These are phyloP conservation scores for Polyporus arcularius DNA, from an alignment of 768 basidiomycete species.

Conservation along the genomic window DNA sequence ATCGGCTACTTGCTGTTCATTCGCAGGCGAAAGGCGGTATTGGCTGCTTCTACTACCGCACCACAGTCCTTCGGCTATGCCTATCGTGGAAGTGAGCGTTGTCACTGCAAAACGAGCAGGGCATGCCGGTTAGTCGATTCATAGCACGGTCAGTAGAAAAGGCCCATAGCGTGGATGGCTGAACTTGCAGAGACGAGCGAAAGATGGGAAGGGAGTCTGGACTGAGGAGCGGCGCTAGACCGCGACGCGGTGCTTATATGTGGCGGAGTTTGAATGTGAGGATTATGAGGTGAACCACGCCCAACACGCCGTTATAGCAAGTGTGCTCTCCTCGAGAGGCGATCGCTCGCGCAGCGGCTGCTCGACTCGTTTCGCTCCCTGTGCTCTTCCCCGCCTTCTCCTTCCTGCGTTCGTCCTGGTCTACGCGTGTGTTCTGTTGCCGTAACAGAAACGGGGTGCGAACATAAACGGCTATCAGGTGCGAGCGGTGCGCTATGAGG, in stretches of 20 bases:
- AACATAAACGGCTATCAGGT: background rate
- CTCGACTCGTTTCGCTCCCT: background rate
- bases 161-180: too few species aligned
- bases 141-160: too few species aligned
- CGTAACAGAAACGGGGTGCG: background rate
- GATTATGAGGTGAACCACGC: constrained; percentile 15
- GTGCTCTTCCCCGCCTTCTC: background rate
- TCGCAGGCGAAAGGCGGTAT: too few species aligned
- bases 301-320: constrained; percentile 15
- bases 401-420: background rate
- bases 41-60: too few species aligned
- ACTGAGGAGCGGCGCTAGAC: constrained; percentile 14
- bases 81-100: too few species aligned
- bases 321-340: constrained; percentile 12
- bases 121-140: too few species aligned
- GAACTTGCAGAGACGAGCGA: too few species aligned
- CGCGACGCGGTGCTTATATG: constrained; percentile 9
- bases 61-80: too few species aligned
- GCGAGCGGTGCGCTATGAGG: background rate
- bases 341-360: constrained; percentile 6
- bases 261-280: constrained; percentile 17
- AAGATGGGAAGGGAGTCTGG: background rate
- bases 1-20: too few species aligned
- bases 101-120: too few species aligned
- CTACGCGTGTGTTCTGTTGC: background rate